These are phyloP conservation scores for Pilatotrama ljubarskyi DNA, from an alignment of 768 basidiomycete species.

Conservation along the genomic window DNA sequence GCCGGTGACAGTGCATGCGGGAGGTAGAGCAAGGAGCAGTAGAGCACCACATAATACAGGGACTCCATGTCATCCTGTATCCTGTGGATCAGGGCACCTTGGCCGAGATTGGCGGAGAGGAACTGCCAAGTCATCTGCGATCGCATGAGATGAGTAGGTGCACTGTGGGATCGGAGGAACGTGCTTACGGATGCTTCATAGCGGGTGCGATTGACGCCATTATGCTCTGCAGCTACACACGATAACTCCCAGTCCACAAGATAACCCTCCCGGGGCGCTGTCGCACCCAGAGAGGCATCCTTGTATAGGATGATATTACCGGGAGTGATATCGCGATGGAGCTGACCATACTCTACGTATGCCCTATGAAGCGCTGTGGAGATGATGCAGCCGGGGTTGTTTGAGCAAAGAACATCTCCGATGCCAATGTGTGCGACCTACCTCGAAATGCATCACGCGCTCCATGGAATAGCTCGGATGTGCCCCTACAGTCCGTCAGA, in stretches of 20 bases:
- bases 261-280: not conserved
- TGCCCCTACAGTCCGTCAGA: not conserved
- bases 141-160: no score
- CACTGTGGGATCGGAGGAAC: not conserved
- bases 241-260: constrained; percentile 15
- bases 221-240: no score
- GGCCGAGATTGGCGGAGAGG: not conserved
- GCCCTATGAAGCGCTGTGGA: not conserved
- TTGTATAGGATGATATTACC: constrained; percentile 10
- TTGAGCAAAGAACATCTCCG: not conserved
- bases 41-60: constrained; percentile 11
- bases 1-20: not conserved
- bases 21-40: not conserved
- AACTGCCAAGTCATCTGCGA: not conserved
- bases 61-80: constrained; percentile 15
- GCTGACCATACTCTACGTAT: not conserved
- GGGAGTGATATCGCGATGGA: constrained; percentile 9
- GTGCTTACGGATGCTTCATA: not conserved
- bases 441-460: not conserved
- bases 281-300: not conserved
- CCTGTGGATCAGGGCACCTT: not conserved
- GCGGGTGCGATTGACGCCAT: not conserved
- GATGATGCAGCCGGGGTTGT: not conserved
- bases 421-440: not conserved
- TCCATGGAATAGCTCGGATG: not conserved